Evolutionary conservation across 768 basidiomycete species (phyloP), one percentile per base, ranked within the genome.

Genomic region (Mycena vitilis): DNA sequence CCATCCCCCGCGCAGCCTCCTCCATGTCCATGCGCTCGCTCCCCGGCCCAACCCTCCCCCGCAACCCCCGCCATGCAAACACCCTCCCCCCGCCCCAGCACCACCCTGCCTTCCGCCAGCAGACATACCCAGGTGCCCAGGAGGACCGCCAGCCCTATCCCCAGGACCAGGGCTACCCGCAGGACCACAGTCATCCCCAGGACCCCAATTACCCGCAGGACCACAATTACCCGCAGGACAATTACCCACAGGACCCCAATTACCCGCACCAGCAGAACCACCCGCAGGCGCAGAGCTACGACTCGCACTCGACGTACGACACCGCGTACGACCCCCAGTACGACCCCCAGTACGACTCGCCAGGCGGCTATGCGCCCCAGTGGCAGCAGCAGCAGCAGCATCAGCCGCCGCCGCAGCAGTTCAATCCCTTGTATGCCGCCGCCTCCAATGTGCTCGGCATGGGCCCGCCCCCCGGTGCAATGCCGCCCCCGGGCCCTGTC

Each of bases 381-480:
- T 70, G 71, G 30, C 73, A 75, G 49, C 72, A 68, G 16, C 69
- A 63, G 62, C 75, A 75, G 52, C 68, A 65, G 51, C 68, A 63
- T 48, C 62, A 65, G 22, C 65, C 81, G 12, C 79, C 70, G 57
- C 75, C 78, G 18, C 78, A 77, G 38, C 84, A 86, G 60, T 89
- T 87, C 71, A 87, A 89, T 75, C 81, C 85, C 44, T 78, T 93
- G 15, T 91, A 93, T 76, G 85, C 87, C 12, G 93, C 93, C 16
- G 94, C 94, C 11, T 93, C 93, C 11, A 88, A 91, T 76, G 91
- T 94, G 11, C 84, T 95, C 18, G 93, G 93, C 18, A 89, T 93
- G 87, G 89, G 86, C 0, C 91, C 88, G 22, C 91, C 91, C 52
- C 87, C 86, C 16, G 81, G 80, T 23, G 74, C 76, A 63, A 77